Percentiles rank a stretch among this genome's conserved stretches.
phyloP scores from a whole-genome alignment of 176 grass and related monocot species.

The Alloteropsis semialata region DNA sequence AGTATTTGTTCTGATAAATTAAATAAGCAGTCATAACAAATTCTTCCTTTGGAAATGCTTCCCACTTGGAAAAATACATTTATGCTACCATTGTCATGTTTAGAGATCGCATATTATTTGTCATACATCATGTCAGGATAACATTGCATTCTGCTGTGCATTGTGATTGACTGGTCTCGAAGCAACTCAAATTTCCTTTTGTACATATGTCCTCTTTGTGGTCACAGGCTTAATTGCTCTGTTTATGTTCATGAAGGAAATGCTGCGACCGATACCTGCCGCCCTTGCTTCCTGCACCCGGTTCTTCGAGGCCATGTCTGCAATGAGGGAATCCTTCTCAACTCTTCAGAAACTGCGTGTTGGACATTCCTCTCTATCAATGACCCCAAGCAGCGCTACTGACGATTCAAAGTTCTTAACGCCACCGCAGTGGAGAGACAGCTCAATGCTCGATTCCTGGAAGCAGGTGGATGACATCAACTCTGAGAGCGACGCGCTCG shows the following conservation, averaged over 20 bases:
- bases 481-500: slow-evolving; percentile 27
- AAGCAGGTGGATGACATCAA: slow-evolving; percentile 43
- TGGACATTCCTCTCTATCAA: slow-evolving; percentile 43
- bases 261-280: slow-evolving; percentile 88
- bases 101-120: neutral
- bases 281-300: slow-evolving; percentile 95
- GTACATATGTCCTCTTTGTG: neutral
- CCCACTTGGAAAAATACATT: neutral
- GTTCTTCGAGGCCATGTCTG: slow-evolving; percentile 98
- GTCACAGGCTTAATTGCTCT: neutral
- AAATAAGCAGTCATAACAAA: neutral
- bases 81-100: neutral
- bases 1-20: slow-evolving; percentile 1
- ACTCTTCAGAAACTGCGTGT: slow-evolving; percentile 81
- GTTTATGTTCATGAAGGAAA: slow-evolving; percentile 65
- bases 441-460: slow-evolving; percentile 42
- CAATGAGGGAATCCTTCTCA: slow-evolving; percentile 94
- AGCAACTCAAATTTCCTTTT: neutral
- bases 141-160: neutral
- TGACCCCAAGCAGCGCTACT: slow-evolving; percentile 41
- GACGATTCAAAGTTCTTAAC: slow-evolving; percentile 65
- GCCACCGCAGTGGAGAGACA: slow-evolving; percentile 51
- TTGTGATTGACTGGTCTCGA: neutral
- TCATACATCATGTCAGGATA: slow-evolving; percentile 2
- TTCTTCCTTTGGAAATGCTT: neutral